A percentile compares a stretch with the other conserved stretches of the same genome.
Conservation (phyloP, 2,329 filamentous ascomycete species). For the Ophiosphaerella herpotricha region DNA sequence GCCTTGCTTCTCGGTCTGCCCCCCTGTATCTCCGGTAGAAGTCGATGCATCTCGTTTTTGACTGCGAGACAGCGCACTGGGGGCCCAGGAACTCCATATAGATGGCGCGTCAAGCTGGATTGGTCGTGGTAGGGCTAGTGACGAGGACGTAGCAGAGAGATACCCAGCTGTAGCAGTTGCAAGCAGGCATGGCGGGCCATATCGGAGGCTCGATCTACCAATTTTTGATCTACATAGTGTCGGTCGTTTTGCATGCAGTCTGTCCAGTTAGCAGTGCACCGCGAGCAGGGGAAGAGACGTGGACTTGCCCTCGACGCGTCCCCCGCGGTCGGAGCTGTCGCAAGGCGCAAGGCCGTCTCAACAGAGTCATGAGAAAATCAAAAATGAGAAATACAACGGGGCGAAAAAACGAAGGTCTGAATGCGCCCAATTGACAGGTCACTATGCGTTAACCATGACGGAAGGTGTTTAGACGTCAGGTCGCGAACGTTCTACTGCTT, state of each 20-base stretch:
- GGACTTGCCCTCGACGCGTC: conserved; percentile 34
- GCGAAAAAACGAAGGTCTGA: conserved; percentile 3
- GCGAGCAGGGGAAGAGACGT: background rate
- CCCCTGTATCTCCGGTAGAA: conserved; percentile 22
- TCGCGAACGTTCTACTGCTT: conserved; percentile 18
- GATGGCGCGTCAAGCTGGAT: conserved; percentile 38
- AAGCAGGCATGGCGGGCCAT: conserved; percentile 35
- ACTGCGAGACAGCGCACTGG: conserved; percentile 5
- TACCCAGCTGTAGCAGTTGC: conserved; percentile 29
- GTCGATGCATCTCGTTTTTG: conserved; percentile 23
- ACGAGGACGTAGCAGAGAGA: conserved; percentile 18
- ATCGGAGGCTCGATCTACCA: conserved; percentile 26
- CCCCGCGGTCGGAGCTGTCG: conserved; percentile 34
- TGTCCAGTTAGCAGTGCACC: conserved; percentile 16
- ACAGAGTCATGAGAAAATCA: conserved; percentile 27
- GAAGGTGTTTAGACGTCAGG: conserved; percentile 8
- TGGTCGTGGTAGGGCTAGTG: conserved; percentile 22
- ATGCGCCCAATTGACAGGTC: conserved; percentile 21
- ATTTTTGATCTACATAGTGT: conserved; percentile 13
- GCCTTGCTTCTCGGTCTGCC: conserved; percentile 16
- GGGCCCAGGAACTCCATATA: conserved; percentile 21
- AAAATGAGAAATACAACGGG: background rate
- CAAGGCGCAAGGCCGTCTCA: conserved; percentile 28
- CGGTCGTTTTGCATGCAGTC: conserved; percentile 26
- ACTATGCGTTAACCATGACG: conserved; percentile 37